Evolutionary conservation across 208 protist species (phyloP), one percentile per base, ranked within the genome.

Genomic region (Lotmaria passim): DNA sequence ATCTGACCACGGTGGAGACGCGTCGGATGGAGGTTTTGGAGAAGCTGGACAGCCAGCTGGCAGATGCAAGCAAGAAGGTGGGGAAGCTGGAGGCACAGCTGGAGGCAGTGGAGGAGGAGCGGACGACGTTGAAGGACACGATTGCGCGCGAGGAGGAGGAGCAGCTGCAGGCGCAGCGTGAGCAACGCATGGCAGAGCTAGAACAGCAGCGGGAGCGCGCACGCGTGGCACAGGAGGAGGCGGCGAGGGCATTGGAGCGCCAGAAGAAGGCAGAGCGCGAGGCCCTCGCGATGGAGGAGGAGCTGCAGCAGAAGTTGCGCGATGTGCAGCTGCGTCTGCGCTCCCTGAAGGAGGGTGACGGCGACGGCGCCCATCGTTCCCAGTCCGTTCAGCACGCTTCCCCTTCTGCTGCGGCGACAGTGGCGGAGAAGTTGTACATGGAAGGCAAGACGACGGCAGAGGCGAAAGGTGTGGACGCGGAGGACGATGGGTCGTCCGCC

Each of bases 151-250:
- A 81, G 65, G 79, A 59, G 10, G 81, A 83, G 51, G 46, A 81
- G 55, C 75, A 89, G 62, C 79, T 95, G 11, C 46, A 77, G 57
- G 73, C 65, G 23, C 82, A 91, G 72, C 86, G 82, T 17, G 79
- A 91, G 69, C 61, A 68, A 58, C 85, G 81, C 43, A 43, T 83
- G 56, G 75, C 60, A 11, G 65, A 82, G 53, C 71, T 91, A 28
- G 81, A 66, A 64, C 65, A 74, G 65, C 86, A 89, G 76, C 86
- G 86, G 4, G 85, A 95, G 60, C 67, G 81, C 26, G 86, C 91
- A 0, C 81, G 81, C 19, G 19, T 85, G 38, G 84, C 84, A 23
- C 82, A 91, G 66, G 67, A 79, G 28, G 86, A 85, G 57, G 91
- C 87, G 3, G 78, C 85, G 26, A 60, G 81, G 39, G 86, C 86